These are phyloP conservation scores for Russula compacta DNA, from an alignment of 768 basidiomycete genomes.

Conservation along the genomic window DNA sequence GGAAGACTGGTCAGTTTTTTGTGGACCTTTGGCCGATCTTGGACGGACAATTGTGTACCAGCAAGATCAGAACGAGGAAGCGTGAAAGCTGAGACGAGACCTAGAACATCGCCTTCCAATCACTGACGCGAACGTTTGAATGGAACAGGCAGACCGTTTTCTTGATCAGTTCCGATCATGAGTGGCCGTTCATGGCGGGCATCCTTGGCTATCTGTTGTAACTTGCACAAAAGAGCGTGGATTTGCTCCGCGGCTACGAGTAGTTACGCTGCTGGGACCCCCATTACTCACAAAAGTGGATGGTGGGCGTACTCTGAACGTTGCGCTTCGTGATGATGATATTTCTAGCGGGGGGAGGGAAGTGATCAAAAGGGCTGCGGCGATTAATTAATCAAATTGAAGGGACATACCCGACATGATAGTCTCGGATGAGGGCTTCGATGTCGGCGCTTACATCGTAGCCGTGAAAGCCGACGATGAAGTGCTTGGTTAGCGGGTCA, in stretches of 20 bases:
- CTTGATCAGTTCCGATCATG: constrained; percentile 65
- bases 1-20: background rate
- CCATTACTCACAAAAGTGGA: too few relatives aligned
- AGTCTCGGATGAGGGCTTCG: constrained; percentile 47
- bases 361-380: too few relatives aligned
- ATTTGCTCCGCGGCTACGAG: constrained; percentile 43
- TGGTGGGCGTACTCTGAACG: constrained; percentile 36
- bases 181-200: constrained; percentile 48
- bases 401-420: constrained; percentile 43
- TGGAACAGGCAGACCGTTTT: constrained; percentile 43
- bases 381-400: too few relatives aligned
- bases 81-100: constrained; percentile 62
- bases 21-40: background rate
- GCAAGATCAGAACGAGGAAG: constrained; percentile 28
- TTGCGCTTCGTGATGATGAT: constrained; percentile 67
- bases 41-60: constrained; percentile 59
- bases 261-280: too few relatives aligned
- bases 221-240: constrained; percentile 35
- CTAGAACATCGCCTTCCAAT: constrained; percentile 26
- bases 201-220: constrained; percentile 49
- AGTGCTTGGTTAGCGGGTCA: constrained; percentile 37
- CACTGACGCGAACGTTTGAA: too few relatives aligned
- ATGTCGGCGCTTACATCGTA: constrained; percentile 42
- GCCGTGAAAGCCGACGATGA: constrained; percentile 64
- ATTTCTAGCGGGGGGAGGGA: constrained; percentile 30